A percentile compares a stretch with the other conserved stretches of the same genome.
Conservation (phyloP, 441 rosid species). For the Croton setiger region DNA sequence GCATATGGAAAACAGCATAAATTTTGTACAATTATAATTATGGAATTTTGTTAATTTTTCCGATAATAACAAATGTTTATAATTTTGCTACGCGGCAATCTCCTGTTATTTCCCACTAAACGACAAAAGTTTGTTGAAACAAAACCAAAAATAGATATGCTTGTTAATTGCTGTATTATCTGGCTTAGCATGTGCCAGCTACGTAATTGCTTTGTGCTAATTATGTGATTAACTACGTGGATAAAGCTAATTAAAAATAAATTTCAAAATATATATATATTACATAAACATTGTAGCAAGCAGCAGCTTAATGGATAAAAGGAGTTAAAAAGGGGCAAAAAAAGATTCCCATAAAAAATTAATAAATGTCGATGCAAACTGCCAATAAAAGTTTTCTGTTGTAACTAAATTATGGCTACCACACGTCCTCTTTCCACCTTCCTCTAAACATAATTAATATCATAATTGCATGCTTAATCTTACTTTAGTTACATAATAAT, state of each 20-base stretch:
- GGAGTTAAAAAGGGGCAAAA: not conserved
- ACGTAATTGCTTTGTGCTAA: not conserved
- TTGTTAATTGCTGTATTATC: not conserved
- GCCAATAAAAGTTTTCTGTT: slow-evolving; percentile 20
- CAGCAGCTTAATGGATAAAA: not conserved
- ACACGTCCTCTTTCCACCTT: slow-evolving; percentile 32
- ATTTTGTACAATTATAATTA: no score
- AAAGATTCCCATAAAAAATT: slow-evolving; percentile 6
- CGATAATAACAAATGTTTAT: not conserved
- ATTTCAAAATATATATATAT: no score
- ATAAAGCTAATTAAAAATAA: no score
- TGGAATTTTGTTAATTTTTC: no score
- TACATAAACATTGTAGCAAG: not conserved
- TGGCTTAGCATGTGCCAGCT: slow-evolving; percentile 28
- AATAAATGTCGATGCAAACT: not conserved
- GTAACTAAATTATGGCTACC: slow-evolving; percentile 23
- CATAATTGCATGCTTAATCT: not conserved
- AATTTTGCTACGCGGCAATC: slow-evolving; percentile 14
- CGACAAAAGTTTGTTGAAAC: slow-evolving; percentile 24
- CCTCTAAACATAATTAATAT: slow-evolving; percentile 9
- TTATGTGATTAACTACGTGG: not conserved
- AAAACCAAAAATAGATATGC: not conserved
- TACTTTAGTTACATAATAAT: not conserved
- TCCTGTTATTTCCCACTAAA: not conserved
- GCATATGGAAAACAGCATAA: no score